Evolutionary conservation across 164 flowering plant species (phyloP), one percentile per base, ranked within the genome.

Genomic region (Dillenia suffruticosa): DNA sequence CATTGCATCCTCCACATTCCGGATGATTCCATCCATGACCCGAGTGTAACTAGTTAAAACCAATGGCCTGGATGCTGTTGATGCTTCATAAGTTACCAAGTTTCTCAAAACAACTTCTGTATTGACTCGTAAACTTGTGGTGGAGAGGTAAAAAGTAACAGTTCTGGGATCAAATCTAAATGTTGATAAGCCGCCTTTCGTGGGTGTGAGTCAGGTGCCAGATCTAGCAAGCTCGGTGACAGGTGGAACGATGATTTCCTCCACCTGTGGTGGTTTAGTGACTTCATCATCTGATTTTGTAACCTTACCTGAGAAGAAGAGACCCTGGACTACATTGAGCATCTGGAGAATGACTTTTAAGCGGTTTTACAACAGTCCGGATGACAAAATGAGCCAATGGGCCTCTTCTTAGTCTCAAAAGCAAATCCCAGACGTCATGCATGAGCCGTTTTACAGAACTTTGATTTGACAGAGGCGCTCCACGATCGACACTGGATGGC

Each of bases 241-340:
- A 2, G 57, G 51, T 1, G 73, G 73, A 49, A 70, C 61, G 32
- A n/a, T 44, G 13, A 70, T 16, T 52, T 70, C 74, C 50, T 70
- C 74, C 1, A 57, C 12, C 24, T 57, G 26, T 12, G 66, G 74
- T 40, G 57, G 56, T 16, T 48, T 56, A n/a, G 22, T 11, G 56
- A 12, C 43, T 9, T 15, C 10, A 51, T 44, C 32, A 1, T 2
- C 16, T 12, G 55, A 51, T 9, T 14, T 44, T 13, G 59, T 12
- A 1, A 13, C 53, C 16, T 50, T 50, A 14, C 14, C 53, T 50
- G 14, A 17, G 8, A 17, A 50, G 16, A 50, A 50, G 53, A 50
- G 26, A 24, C 26, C 26, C 26, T 24, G 26, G 26, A 24, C 26
- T 26, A 26, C 40, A 24, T 24, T 24, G 26, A 24, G 26, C 26